These are phyloP conservation scores for Asterochloris sp. DNA, from an alignment of 139 green algal genomes.

Conservation along the genomic window DNA sequence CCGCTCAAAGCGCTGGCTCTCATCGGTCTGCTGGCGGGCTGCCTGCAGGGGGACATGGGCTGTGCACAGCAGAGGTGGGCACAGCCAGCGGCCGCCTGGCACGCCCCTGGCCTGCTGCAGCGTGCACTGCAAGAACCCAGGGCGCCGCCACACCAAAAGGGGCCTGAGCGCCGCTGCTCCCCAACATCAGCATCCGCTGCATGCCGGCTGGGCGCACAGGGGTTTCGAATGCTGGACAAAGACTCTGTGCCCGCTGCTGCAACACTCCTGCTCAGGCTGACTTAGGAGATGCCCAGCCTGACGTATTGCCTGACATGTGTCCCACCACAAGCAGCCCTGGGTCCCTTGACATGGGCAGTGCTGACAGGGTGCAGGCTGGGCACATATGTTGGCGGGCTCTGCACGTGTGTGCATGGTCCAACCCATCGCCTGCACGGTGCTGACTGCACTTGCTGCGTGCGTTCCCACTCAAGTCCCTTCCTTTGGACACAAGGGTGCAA, in stretches of 20 bases:
- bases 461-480: background rate
- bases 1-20: slow-evolving; percentile 35
- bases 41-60: slow-evolving; percentile 2
- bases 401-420: background rate
- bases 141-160: background rate
- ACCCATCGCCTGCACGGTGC: background rate
- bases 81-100: background rate
- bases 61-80: no score
- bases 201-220: background rate
- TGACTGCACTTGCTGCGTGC: background rate
- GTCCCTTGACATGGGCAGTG: no score
- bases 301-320: no score
- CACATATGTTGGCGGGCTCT: background rate
- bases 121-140: background rate
- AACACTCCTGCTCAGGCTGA: no score
- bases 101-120: background rate
- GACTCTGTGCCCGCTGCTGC: no score
- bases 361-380: no score
- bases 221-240: background rate
- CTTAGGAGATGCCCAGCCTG: no score
- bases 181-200: background rate
- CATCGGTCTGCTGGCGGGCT: slow-evolving; percentile 26
- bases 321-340: no score
- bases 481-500: background rate
- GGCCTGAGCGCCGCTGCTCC: background rate